Base-by-base conservation (phyloP, 2,329 filamentous ascomycete genomes). In the Penicillium sumatraense region DNA sequence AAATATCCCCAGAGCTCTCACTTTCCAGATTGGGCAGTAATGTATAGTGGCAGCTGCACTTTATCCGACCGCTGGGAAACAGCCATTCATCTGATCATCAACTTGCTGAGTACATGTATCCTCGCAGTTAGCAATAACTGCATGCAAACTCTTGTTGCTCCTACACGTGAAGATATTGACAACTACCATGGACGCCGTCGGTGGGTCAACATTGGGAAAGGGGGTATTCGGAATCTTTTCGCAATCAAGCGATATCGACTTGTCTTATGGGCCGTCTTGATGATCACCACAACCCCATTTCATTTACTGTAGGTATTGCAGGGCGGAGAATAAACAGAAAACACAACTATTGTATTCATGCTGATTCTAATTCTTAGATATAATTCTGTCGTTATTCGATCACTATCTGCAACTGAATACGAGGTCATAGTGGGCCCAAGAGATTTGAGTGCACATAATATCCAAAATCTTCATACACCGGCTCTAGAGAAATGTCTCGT, bases 71-170 rank as follows among this genome's bases (percentile, higher is more conserved):
- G 24, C 7, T 64, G 56, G 54, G 27, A 50, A 9, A 47, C 48
- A 3, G 51, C 49, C 11, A 51, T 80, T 0, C 81, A 84, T 63
- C 63, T 83, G 14, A 52, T 76, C 2, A 78, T 84, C 64, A 84
- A 84, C 66, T 56, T 73, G 0, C 64, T 82, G 21, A 75, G 76
- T 23, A 81, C 79, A 0, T 48, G 75, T 0, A 53, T 83, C 14
- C 69, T 83, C 0, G 72, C 73, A 2, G 78, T 78, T 2, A 80
- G 76, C 44, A 82, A 82, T 60, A 82, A 81, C 55, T 77, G 74
- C 51, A 83, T 83, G 78, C 83, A 85, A 56, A 71, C 78, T 14
- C 65, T 85, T 2, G 75, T 70, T 13, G 75, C 82, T 1, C 83
- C 83, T 0, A 83, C 78, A 0, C 68, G 82, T 23, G 55, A 64